phyloP scores from a whole-genome alignment of 495 filamentous ascomycete species.

The Xanthoparmelia taractica region DNA sequence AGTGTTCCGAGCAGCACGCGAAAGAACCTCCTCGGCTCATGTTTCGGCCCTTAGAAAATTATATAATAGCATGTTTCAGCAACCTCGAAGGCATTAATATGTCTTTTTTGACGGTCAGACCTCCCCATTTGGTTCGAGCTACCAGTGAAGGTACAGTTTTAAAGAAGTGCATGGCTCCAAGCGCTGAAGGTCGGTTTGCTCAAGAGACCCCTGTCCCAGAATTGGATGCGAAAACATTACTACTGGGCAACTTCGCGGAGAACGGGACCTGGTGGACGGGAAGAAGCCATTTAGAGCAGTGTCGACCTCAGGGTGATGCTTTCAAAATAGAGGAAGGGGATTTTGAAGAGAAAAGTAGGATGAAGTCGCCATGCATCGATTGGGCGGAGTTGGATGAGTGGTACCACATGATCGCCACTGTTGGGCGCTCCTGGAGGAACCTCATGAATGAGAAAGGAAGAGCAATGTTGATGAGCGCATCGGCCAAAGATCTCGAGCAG shows the following conservation, averaged over 20 bases:
- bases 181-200: slow-evolving; percentile 28
- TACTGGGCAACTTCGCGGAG: slow-evolving; percentile 73
- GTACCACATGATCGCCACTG: slow-evolving; percentile 64
- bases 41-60: slow-evolving; percentile 70
- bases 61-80: slow-evolving; percentile 60
- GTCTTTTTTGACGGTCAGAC: slow-evolving; percentile 52
- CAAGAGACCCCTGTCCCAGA: slow-evolving; percentile 38
- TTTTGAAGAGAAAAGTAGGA: slow-evolving; percentile 41
- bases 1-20: not conserved
- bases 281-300: slow-evolving; percentile 18
- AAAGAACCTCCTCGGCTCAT: slow-evolving; percentile 33
- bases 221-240: slow-evolving; percentile 68
- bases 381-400: slow-evolving; percentile 67
- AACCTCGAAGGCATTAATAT: slow-evolving; percentile 63
- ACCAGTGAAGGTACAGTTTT: slow-evolving; percentile 35
- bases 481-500: slow-evolving; percentile 16
- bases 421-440: slow-evolving; percentile 51
- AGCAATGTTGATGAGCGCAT: not conserved
- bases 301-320: slow-evolving; percentile 13
- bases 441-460: slow-evolving; percentile 2
- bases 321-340: slow-evolving; percentile 19
- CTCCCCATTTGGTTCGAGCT: slow-evolving; percentile 30
- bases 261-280: slow-evolving; percentile 83
- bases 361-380: slow-evolving; percentile 63
- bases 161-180: slow-evolving; percentile 16